phyloP scores from a whole-genome alignment of 345 rosid genomes.

The Combretum micranthum region DNA sequence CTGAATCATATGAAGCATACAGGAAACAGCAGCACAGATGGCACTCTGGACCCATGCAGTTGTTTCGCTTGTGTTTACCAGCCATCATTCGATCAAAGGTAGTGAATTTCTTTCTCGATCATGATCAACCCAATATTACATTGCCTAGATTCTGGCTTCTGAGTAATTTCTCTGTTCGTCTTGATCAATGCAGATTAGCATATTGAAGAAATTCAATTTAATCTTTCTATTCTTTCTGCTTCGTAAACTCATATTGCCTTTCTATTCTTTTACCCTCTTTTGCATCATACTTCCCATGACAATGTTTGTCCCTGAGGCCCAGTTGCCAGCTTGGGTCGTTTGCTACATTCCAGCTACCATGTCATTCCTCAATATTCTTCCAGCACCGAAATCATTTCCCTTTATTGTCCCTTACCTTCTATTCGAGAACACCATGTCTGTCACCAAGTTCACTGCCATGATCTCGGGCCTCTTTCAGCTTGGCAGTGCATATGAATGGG shows the following conservation, averaged over 20 bases:
- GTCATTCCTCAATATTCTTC: constrained; percentile 53
- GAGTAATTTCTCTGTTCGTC: background rate
- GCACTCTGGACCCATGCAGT: constrained; percentile 59
- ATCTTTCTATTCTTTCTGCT: constrained; percentile 49
- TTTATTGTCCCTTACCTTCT: constrained; percentile 53
- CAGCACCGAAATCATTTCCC: constrained; percentile 45
- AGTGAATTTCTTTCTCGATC: constrained; percentile 5
- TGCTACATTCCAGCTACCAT: constrained; percentile 54
- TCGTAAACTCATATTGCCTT: constrained; percentile 42
- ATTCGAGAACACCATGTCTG: constrained; percentile 53
- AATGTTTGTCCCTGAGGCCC: constrained; percentile 49
- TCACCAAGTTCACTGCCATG: constrained; percentile 53
- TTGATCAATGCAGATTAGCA: constrained; percentile 29
- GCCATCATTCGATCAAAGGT: constrained; percentile 36
- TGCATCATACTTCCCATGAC: constrained; percentile 55
- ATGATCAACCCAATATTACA: background rate
- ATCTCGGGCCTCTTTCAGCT: constrained; percentile 53
- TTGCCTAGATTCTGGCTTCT: background rate
- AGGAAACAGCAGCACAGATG: constrained; percentile 53
- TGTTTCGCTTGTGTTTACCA: constrained; percentile 45
- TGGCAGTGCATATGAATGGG: constrained; percentile 53
- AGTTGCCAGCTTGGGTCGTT: constrained; percentile 48
- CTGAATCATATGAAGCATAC: constrained; percentile 51
- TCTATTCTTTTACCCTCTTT: constrained; percentile 50
- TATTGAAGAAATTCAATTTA: constrained; percentile 44